Evolutionary conservation across 2,329 filamentous ascomycete genomes (phyloP), one percentile per base, ranked within the genome.

Genomic region (Aspergillus jensenii): DNA sequence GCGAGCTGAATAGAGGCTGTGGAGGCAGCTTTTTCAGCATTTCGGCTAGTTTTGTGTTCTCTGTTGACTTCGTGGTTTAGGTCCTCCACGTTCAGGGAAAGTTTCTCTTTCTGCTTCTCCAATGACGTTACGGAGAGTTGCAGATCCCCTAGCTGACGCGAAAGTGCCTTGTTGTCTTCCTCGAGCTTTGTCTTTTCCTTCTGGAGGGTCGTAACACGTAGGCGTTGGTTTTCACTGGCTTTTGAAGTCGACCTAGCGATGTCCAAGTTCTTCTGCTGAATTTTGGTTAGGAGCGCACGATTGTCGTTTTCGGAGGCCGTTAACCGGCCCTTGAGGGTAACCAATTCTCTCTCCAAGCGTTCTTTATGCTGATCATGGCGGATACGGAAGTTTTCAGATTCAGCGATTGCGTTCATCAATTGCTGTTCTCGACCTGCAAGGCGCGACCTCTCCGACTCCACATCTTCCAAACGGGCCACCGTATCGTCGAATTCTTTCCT

Each of bases 281-380:
- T 83, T 76, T 98, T 98, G 78, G 97, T 98, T 64, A 98, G 83
- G n/a, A 99, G 80, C 5, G 92, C 89, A 52, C 91, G 88, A 68
- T 98, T 98, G 76, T 98, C 93, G 67, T 98, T 97, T 73, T 99
- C 93, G 0, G 93, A 98, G 23, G 93, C 95, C 7, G 89, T 84
- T 41, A 99, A 81, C 21, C 93, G 88, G 59, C 93, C 93, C 73
- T 95, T 96, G 65, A 97, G 85, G 1, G 93, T 97, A 21, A 91
- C 88, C 6, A 98, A 82, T 71, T 99, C 95, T 21, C 92, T 86
- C 73, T 98, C 93, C 45, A 97, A 82, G 37, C 95, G 88, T 72
- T 97, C 92, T 74, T 98, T 98, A 63, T 93, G 89, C 70, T 97
- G 91, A 67, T 98, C 95, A 67, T 96, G 91, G 66, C 91, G 91